A percentile compares a stretch with the other conserved stretches of the same genome.
These are phyloP conservation scores for Glycine tomentella DNA, from an alignment of 306 rosid species.

Conservation along the genomic window DNA sequence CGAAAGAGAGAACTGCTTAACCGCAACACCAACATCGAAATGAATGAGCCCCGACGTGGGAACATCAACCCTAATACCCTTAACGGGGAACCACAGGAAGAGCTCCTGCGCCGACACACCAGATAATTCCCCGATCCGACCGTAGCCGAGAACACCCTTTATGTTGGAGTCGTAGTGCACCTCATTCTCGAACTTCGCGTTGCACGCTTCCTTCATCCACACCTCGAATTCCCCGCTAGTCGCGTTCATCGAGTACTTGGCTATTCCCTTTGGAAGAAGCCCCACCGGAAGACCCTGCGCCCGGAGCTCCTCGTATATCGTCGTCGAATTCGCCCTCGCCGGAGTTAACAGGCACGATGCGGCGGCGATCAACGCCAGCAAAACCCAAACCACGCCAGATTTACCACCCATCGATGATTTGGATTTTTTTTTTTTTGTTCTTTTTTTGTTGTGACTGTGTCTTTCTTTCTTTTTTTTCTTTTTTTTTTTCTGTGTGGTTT, in stretches of 20 bases:
- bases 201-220: constrained; percentile 66
- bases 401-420: not conserved
- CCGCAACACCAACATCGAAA: constrained; percentile 92
- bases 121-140: constrained; percentile 68
- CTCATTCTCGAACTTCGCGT: constrained; percentile 92
- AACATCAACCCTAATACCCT: constrained; percentile 80
- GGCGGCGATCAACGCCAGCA: not conserved
- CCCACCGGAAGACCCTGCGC: constrained; percentile 86
- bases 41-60: constrained; percentile 78
- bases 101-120: constrained; percentile 90
- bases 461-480: not conserved
- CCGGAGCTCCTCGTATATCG: constrained; percentile 73
- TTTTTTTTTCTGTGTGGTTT: not conserved
- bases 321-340: constrained; percentile 41
- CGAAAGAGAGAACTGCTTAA: constrained; percentile 84
- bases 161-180: constrained; percentile 81
- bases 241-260: constrained; percentile 53
- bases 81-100: constrained; percentile 88
- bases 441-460: not conserved
- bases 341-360: not conserved
- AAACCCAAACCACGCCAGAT: constrained; percentile 4
- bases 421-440: not conserved
- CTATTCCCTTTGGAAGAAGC: constrained; percentile 76
- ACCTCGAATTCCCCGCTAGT: constrained; percentile 62
- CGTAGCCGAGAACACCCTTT: constrained; percentile 63